Evolutionary conservation across 176 grass and related monocot species (phyloP).

Genomic region (Pontederia paniculata): DNA sequence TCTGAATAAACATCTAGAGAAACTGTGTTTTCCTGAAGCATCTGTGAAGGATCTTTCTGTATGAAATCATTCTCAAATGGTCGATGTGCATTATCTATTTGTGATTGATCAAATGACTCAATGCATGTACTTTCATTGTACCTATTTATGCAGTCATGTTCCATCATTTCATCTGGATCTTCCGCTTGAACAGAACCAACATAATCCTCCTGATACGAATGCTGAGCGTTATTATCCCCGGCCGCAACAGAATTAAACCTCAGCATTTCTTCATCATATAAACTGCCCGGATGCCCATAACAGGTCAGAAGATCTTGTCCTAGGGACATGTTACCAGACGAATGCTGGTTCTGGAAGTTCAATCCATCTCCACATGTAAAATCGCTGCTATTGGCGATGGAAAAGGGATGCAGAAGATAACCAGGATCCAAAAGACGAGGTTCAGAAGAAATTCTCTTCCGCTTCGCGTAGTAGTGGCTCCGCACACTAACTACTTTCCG

Average conservation of each 20-base stretch:
- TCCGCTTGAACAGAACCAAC: conserved; percentile 19
- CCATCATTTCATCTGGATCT: conserved; percentile 20
- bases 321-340: conserved; percentile 32
- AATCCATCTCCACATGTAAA: conserved; percentile 27
- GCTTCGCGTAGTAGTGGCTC: conserved; percentile 46
- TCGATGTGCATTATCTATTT: conserved; percentile 23
- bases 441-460: conserved; percentile 41
- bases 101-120: background rate
- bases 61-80: conserved; percentile 31
- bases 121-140: conserved; percentile 2
- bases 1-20: conserved; percentile 30
- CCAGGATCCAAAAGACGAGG: conserved; percentile 35
- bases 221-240: conserved; percentile 1
- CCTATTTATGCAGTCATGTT: conserved; percentile 23
- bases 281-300: conserved; percentile 24
- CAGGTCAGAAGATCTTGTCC: conserved; percentile 20
- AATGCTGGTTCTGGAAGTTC: conserved; percentile 23
- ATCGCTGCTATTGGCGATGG: conserved; percentile 17
- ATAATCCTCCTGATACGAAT: conserved; percentile 33
- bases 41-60: conserved; percentile 26
- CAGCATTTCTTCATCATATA: conserved; percentile 25
- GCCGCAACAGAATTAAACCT: background rate
- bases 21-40: conserved; percentile 18
- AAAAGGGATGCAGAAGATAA: conserved; percentile 38
- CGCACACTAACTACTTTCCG: conserved; percentile 45